A percentile compares a stretch with the other conserved stretches of the same genome.
These are phyloP conservation scores for Vicia sativa DNA, from an alignment of 306 rosid species.

Conservation along the genomic window DNA sequence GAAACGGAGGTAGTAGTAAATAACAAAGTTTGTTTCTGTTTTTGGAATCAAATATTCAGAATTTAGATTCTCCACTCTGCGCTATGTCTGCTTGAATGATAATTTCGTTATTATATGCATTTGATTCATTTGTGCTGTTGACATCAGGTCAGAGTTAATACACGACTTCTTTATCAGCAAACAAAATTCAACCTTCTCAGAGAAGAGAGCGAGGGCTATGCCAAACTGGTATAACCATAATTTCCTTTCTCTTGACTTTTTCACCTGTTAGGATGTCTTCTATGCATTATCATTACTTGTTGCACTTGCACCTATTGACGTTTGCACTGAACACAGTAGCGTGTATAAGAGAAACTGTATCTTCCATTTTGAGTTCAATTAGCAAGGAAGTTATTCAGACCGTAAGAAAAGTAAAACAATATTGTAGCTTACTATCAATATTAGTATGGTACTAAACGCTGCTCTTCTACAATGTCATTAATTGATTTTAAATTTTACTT, in stretches of 20 bases:
- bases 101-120: background rate
- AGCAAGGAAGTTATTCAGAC: slow-evolving; percentile 1
- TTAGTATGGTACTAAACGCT: background rate
- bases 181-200: slow-evolving; percentile 97
- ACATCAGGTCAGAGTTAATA: slow-evolving; percentile 95
- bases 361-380: slow-evolving; percentile 9
- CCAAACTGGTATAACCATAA: slow-evolving; percentile 75
- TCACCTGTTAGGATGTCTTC: slow-evolving; percentile 2
- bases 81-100: slow-evolving; percentile 3
- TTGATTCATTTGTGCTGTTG: slow-evolving; percentile 37
- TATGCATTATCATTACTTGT: slow-evolving; percentile 18
- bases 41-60: background rate
- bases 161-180: slow-evolving; percentile 97
- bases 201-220: slow-evolving; percentile 99
- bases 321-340: background rate
- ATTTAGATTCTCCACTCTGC: background rate
- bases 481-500: slow-evolving; percentile 12
- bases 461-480: background rate
- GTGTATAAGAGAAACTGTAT: slow-evolving; percentile 6
- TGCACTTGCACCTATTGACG: background rate
- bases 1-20: background rate
- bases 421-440: background rate
- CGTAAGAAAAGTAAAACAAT: slow-evolving; percentile 11
- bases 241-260: slow-evolving; percentile 18
- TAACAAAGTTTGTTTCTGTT: background rate